phyloP scores from a whole-genome alignment of 1,284 basidiomycete species.

The Chiua sp. region DNA sequence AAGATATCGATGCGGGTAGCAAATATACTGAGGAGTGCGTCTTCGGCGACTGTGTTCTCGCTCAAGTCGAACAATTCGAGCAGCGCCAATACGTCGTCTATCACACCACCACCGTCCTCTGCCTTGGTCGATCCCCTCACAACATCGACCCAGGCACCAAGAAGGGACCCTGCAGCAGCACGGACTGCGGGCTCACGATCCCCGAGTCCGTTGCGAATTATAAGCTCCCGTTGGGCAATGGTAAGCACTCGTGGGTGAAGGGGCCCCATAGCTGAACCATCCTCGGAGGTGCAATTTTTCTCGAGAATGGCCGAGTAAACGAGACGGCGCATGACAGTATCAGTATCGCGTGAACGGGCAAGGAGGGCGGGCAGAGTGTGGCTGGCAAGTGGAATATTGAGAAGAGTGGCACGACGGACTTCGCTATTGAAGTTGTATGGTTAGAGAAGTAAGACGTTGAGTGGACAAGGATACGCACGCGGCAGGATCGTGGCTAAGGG shows the following conservation, averaged over 20 bases:
- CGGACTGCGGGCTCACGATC: slow-evolving; percentile 89
- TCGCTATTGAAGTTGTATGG: slow-evolving; percentile 58
- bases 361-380: slow-evolving; percentile 74
- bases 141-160: slow-evolving; percentile 80
- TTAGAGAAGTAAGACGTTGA: slow-evolving; percentile 1
- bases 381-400: slow-evolving; percentile 75
- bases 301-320: slow-evolving; percentile 76
- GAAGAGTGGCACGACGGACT: slow-evolving; percentile 87
- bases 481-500: slow-evolving; percentile 78
- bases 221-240: slow-evolving; percentile 78
- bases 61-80: slow-evolving; percentile 68
- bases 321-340: slow-evolving; percentile 81
- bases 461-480: slow-evolving; percentile 57
- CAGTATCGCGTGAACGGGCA: slow-evolving; percentile 85
- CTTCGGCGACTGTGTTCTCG: slow-evolving; percentile 65
- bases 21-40: slow-evolving; percentile 70
- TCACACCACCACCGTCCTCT: slow-evolving; percentile 48
- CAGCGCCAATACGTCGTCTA: slow-evolving; percentile 61
- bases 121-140: slow-evolving; percentile 52
- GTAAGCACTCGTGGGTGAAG: slow-evolving; percentile 73
- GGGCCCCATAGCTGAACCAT: slow-evolving; percentile 49
- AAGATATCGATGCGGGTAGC: slow-evolving; percentile 63
- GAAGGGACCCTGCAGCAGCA: slow-evolving; percentile 77
- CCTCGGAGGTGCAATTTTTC: slow-evolving; percentile 25
- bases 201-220: slow-evolving; percentile 84